A percentile compares a stretch with the other conserved stretches of the same genome.
Evolutionary conservation across 768 basidiomycete species (phyloP).

Genomic region (Termitomyces sp.): DNA sequence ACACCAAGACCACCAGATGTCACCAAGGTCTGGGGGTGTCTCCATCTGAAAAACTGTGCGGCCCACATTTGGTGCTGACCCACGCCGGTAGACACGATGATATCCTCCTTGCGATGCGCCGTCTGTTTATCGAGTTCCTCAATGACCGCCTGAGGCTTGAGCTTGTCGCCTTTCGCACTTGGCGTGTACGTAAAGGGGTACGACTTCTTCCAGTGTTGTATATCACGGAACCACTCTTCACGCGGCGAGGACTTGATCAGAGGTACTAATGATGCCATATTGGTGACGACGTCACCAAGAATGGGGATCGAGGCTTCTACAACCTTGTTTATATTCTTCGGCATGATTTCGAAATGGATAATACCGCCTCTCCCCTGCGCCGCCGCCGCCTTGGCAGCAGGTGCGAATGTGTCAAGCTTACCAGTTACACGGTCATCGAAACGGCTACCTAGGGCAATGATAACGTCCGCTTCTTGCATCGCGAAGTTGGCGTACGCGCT

Average conservation of each 20-base stretch:
- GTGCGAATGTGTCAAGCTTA: slow-evolving; percentile 85
- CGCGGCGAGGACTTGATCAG: slow-evolving; percentile 62
- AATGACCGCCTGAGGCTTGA: slow-evolving; percentile 97
- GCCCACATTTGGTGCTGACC: slow-evolving; percentile 99
- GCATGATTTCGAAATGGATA: slow-evolving; percentile 98
- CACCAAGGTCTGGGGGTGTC: slow-evolving; percentile 78
- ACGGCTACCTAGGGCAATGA: slow-evolving; percentile 93
- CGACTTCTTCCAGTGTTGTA: slow-evolving; percentile 76
- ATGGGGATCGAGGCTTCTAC: slow-evolving; percentile 92
- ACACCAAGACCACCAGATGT: slow-evolving; percentile 95
- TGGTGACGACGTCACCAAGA: slow-evolving; percentile 88
- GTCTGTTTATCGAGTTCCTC: slow-evolving; percentile 85
- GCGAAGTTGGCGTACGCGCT: slow-evolving; percentile 96
- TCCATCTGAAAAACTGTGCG: slow-evolving; percentile 92
- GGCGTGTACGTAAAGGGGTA: slow-evolving; percentile 89
- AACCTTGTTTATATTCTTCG: slow-evolving; percentile 99
- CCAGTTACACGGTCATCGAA: slow-evolving; percentile 99
- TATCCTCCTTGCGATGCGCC: slow-evolving; percentile 76
- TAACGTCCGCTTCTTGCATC: slow-evolving; percentile 96
- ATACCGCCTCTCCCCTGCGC: slow-evolving; percentile 86
- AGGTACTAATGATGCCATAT: slow-evolving; percentile 78
- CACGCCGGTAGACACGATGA: slow-evolving; percentile 89
- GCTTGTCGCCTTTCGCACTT: slow-evolving; percentile 54
- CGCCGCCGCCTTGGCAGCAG: slow-evolving; percentile 84
- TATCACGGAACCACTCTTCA: slow-evolving; percentile 76